Evolutionary conservation across 1,284 basidiomycete species (phyloP).

Genomic region (Cutaneotrichosporon sp.): DNA sequence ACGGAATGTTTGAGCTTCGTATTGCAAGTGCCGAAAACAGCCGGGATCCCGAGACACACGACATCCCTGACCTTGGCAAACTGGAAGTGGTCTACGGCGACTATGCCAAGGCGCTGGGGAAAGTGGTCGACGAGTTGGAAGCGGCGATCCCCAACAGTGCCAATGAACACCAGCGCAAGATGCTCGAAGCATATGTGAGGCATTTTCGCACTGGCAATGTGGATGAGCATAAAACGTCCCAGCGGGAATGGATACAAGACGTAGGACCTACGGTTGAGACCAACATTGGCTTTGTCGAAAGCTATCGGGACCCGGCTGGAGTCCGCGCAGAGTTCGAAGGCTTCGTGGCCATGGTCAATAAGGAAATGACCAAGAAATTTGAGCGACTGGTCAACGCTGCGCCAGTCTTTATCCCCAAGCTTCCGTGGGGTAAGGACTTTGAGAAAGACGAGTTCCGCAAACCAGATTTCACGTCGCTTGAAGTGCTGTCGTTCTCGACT

Average conservation of each 20-base stretch:
- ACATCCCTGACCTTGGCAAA: conserved; percentile 7
- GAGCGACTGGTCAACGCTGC: conserved; percentile 67
- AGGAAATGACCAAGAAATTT: conserved; percentile 71
- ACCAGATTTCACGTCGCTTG: conserved; percentile 69
- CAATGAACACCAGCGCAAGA: conserved; percentile 64
- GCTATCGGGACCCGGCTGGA: conserved; percentile 55
- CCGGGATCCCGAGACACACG: conserved; percentile 1
- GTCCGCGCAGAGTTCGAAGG: conserved; percentile 75
- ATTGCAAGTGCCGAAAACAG: conserved; percentile 9
- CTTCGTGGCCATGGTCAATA: conserved; percentile 81
- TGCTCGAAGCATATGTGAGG: conserved; percentile 70
- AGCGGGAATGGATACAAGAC: conserved; percentile 75
- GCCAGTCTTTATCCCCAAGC: conserved; percentile 65
- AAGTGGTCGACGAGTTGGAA: conserved; percentile 11
- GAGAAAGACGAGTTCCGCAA: conserved; percentile 63
- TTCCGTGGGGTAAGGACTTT: conserved; percentile 76
- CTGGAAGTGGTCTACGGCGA: conserved; percentile 17
- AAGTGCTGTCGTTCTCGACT: conserved; percentile 20
- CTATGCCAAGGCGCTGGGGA: conserved; percentile 8
- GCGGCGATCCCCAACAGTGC: conserved; percentile 67
- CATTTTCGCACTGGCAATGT: conserved; percentile 75
- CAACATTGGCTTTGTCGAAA: conserved; percentile 54
- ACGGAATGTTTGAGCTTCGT: conserved; percentile 17
- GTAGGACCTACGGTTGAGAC: conserved; percentile 69
- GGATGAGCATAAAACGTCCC: conserved; percentile 67